phyloP scores from a whole-genome alignment of 441 rosid genomes.

The Gossypium gossypioides region DNA sequence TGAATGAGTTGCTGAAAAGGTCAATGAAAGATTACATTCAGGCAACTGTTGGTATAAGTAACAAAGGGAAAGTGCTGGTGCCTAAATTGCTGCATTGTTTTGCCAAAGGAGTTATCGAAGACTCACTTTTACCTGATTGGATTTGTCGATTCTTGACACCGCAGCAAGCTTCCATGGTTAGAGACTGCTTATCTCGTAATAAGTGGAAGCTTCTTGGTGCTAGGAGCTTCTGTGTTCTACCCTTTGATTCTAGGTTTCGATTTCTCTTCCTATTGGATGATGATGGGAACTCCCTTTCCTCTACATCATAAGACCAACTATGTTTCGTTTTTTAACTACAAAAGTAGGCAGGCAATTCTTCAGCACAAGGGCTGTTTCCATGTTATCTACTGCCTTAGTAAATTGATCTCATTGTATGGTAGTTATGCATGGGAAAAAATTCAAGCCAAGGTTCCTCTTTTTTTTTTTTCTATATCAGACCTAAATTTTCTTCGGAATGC shows the following conservation, averaged over 20 bases:
- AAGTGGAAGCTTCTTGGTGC: slow-evolving; percentile 40
- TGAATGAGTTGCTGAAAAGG: slow-evolving; percentile 31
- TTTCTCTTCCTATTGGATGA: slow-evolving; percentile 38
- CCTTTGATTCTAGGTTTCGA: slow-evolving; percentile 55
- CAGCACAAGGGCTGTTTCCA: neutral
- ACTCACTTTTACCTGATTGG: slow-evolving; percentile 44
- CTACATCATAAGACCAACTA: neutral
- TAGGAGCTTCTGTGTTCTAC: slow-evolving; percentile 39
- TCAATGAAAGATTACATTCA: slow-evolving; percentile 47
- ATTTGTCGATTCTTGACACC: slow-evolving; percentile 45
- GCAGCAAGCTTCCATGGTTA: slow-evolving; percentile 40
- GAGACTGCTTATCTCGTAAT: slow-evolving; percentile 33
- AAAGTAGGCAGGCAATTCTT: slow-evolving; percentile 1
- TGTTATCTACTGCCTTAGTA: neutral
- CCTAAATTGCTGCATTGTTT: slow-evolving; percentile 54
- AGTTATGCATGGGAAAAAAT: neutral
- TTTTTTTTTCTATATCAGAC: neutral
- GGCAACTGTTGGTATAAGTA: slow-evolving; percentile 45
- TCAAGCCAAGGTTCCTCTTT: neutral
- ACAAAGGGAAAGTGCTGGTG: slow-evolving; percentile 42
- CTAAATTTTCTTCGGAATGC: neutral
- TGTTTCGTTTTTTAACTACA: neutral
- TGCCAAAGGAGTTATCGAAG: slow-evolving; percentile 38
- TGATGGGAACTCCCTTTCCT: neutral
- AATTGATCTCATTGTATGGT: neutral